A percentile compares a stretch with the other conserved stretches of the same genome.
phyloP scores from a whole-genome alignment of 805 yeast genomes.

The Nakazawaea wyomingensis region DNA sequence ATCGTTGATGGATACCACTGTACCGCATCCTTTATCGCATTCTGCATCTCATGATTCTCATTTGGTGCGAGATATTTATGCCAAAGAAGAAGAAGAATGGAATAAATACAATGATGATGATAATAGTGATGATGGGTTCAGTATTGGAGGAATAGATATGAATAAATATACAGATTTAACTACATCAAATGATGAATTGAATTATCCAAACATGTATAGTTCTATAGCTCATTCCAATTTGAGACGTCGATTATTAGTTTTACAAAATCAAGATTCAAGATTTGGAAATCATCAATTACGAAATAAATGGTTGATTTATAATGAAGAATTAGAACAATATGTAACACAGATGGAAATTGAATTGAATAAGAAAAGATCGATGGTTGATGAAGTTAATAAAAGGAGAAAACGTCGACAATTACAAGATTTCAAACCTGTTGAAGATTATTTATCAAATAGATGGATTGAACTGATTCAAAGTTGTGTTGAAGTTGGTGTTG shows the following conservation, averaged over 20 bases:
- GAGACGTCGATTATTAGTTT: slow-evolving; percentile 35
- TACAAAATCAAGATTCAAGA: slow-evolving; percentile 17
- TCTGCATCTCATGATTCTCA: neutral
- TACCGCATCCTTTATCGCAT: slow-evolving; percentile 3
- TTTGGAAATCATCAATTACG: slow-evolving; percentile 5
- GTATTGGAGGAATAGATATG: slow-evolving; percentile 28
- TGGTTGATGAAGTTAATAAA: slow-evolving; percentile 36
- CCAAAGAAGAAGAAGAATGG: too few species aligned
- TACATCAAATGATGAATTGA: slow-evolving; percentile 15
- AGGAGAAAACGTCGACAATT: slow-evolving; percentile 39
- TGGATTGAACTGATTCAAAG: slow-evolving; percentile 47
- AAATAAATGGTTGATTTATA: slow-evolving; percentile 33
- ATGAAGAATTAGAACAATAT: slow-evolving; percentile 27
- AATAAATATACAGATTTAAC: slow-evolving; percentile 22
- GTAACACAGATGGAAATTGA: slow-evolving; percentile 24
- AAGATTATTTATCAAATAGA: slow-evolving; percentile 38
- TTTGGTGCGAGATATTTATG: slow-evolving; percentile 12
- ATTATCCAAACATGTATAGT: slow-evolving; percentile 26
- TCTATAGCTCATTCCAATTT: slow-evolving; percentile 35
- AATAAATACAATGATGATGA: too few species aligned
- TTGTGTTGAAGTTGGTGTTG: slow-evolving; percentile 33
- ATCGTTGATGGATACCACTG: neutral
- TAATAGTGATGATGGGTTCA: slow-evolving; percentile 6
- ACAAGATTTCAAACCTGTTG: slow-evolving; percentile 37
- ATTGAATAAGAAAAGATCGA: slow-evolving; percentile 33